Percentiles rank a stretch among this genome's conserved stretches.
phyloP scores from a whole-genome alignment of 257 asterid genomes.

The Mitragyna speciosa region DNA sequence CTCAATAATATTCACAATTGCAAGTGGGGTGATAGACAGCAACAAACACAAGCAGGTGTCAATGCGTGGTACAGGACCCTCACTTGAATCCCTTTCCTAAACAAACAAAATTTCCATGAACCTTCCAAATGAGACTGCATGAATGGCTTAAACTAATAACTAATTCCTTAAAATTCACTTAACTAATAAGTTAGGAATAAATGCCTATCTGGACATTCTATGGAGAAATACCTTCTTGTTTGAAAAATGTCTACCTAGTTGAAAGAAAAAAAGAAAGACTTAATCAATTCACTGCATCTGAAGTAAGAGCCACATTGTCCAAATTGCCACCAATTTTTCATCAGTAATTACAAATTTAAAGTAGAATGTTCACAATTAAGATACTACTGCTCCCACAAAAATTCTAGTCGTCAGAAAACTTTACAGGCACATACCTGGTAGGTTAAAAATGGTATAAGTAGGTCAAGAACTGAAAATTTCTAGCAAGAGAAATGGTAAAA shows the following conservation, averaged over 20 bases:
- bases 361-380: neutral
- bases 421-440: neutral
- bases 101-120: slow-evolving; percentile 17
- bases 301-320: neutral
- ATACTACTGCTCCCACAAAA: neutral
- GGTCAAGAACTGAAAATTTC: neutral
- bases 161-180: neutral
- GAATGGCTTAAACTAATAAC: neutral
- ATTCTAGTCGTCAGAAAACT: neutral
- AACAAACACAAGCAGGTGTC: slow-evolving; percentile 92
- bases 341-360: neutral
- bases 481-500: neutral
- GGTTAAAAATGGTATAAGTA: neutral
- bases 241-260: neutral
- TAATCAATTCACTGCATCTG: neutral
- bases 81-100: slow-evolving; percentile 91
- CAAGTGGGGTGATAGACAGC: slow-evolving; percentile 73
- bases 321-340: neutral
- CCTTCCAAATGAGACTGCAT: neutral
- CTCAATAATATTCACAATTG: slow-evolving; percentile 74
- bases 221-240: neutral
- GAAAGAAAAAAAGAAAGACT: neutral
- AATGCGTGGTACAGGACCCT: slow-evolving; percentile 89
- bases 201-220: neutral
- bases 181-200: neutral